These are phyloP conservation scores for Eucalyptus melliodora DNA, from an alignment of 345 rosid genomes.

Conservation along the genomic window DNA sequence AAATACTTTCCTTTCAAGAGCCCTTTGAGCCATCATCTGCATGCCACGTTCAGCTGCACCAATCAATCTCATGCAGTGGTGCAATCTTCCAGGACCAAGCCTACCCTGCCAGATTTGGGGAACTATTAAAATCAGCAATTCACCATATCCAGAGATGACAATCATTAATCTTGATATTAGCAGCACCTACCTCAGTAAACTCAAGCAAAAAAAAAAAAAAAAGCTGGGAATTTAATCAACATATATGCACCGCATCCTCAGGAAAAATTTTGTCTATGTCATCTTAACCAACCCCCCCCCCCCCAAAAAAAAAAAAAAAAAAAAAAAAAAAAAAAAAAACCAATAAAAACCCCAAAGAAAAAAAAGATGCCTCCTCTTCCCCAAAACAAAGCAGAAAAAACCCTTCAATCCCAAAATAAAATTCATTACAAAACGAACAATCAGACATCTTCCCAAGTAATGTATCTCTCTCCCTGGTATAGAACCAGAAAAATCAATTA, in stretches of 20 bases:
- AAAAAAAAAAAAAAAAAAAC: background rate
- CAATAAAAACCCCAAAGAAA: background rate
- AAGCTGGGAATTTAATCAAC: background rate
- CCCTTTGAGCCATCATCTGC: constrained; percentile 84
- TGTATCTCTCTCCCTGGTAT: background rate
- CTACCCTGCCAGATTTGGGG: constrained; percentile 52
- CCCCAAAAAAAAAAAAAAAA: background rate
- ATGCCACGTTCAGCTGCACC: constrained; percentile 99
- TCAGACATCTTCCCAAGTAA: background rate
- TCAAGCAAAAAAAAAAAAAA: background rate
- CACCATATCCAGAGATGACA: background rate
- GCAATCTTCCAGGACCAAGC: constrained; percentile 98
- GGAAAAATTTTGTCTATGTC: background rate
- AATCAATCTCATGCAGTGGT: constrained; percentile 93
- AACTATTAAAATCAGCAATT: background rate
- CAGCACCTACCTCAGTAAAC: background rate
- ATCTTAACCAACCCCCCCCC: no score
- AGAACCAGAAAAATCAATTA: background rate
- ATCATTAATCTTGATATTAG: background rate
- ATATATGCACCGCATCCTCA: background rate
- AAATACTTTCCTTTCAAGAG: constrained; percentile 66
- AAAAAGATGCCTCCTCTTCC: background rate
- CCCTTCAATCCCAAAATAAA: background rate
- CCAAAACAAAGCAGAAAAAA: background rate
- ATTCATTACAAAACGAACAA: background rate